These are phyloP conservation scores for Parachaetomium inaequale DNA, from an alignment of 495 filamentous ascomycete genomes.

Conservation along the genomic window DNA sequence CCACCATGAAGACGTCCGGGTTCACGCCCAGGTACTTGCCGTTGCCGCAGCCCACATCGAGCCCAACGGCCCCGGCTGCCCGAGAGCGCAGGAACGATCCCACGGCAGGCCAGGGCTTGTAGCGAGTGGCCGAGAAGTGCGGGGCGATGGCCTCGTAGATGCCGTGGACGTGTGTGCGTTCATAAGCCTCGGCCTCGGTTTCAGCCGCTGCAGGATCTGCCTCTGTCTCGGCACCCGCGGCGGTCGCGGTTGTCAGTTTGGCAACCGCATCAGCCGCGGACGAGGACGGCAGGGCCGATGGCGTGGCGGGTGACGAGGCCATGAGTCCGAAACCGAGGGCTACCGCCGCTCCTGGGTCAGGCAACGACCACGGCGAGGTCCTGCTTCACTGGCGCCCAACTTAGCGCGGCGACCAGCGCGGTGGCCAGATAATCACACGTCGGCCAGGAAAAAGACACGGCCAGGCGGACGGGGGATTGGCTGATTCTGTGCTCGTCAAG, in stretches of 20 bases:
- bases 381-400: conserved; percentile 6
- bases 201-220: conserved; percentile 18
- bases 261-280: conserved; percentile 33
- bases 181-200: conserved; percentile 55
- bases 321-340: not conserved
- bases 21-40: conserved; percentile 91
- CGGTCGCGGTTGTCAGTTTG: conserved; percentile 23
- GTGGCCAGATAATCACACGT: not conserved
- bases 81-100: conserved; percentile 70
- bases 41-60: conserved; percentile 94
- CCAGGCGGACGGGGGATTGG: not conserved
- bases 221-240: conserved; percentile 15
- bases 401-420: conserved; percentile 3
- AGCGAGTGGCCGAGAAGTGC: conserved; percentile 92
- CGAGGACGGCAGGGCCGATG: conserved; percentile 30
- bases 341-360: not conserved
- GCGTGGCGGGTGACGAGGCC: conserved; percentile 14
- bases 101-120: conserved; percentile 97
- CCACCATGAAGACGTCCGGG: conserved; percentile 73
- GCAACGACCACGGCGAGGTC: conserved; percentile 3
- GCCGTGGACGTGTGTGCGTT: conserved; percentile 80
- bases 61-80: conserved; percentile 69
- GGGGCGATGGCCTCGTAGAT: conserved; percentile 93
- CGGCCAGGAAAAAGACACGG: not conserved
- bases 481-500: conserved; percentile 8